Base-by-base conservation (phyloP, 768 basidiomycete species). In the Termitomyces sp. region DNA sequence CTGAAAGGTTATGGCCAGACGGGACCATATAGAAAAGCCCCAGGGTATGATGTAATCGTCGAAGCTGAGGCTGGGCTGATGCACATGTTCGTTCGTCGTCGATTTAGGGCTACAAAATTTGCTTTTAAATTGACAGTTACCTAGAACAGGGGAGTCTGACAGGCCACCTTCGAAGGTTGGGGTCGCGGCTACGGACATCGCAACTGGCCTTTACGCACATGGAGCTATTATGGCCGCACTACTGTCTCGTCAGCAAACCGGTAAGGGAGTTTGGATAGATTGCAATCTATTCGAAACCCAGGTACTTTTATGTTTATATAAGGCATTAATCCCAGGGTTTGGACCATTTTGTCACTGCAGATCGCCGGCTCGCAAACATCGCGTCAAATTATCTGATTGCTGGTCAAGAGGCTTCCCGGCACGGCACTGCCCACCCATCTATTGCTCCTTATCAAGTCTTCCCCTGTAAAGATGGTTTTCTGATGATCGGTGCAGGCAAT, bases 401-500 rank as follows among this genome's bases (percentile, higher is more conserved):
- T 11, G 90, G 87, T 16, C 73, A 87, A 69, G 91, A 95, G 69
- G 95, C 89, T 23, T 77, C 80, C 32, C 78, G 95, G 53, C 86
- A 92, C 69, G 95, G 95, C n/a, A 97, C 95, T 29, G 84, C 90
- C 0, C 95, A 98, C 69, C 91, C 95, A 14, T 94, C 92, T 17
- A 88, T 98, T 64, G 95, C 95, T 7, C 93, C 94, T 2, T 96
- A 95, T 73, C 91, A 95, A 69, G 91, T 86, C 4, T 95, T 96
- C 69, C 82, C 88, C 0, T 96, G 94, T 68, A 81, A 84, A 66
- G 86, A 93, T 64, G 91, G 92, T 31, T 95, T 85, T 68, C 71
- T 97, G 58, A 96, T 97, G 95, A 86, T 97, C 61, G 94, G 93
- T 44, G 93, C 91, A 8, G 95, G 92, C 5, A 96, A 94, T 69